These are phyloP conservation scores for Aspergillus piperis DNA, from an alignment of 2,329 filamentous ascomycete genomes.

Conservation along the genomic window DNA sequence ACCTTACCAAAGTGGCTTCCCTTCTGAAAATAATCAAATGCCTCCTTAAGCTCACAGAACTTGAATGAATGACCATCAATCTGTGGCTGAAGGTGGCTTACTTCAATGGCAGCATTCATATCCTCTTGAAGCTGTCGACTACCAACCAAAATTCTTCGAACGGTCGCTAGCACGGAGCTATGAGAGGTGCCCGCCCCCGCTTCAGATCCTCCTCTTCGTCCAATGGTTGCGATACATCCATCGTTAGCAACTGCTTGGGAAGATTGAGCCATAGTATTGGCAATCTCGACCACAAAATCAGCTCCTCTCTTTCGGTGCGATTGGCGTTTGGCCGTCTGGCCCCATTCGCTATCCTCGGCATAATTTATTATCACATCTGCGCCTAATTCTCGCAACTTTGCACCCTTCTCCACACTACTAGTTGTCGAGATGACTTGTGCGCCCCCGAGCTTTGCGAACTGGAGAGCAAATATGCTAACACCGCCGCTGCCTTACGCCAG, in stretches of 20 bases:
- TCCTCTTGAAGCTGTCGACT: conserved; percentile 4
- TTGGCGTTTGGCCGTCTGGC: conserved; percentile 66
- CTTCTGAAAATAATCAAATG: conserved; percentile 2
- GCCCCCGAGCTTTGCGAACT: conserved; percentile 47
- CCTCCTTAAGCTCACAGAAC: background rate
- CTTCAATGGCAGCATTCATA: conserved; percentile 5
- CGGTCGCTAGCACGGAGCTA: background rate
- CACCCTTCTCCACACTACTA: conserved; percentile 53
- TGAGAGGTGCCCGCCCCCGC: background rate
- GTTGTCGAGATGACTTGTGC: conserved; percentile 58
- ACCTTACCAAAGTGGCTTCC: conserved; percentile 7
- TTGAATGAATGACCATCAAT: background rate
- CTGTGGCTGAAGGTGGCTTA: background rate
- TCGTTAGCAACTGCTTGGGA: background rate
- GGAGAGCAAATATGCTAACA: conserved; percentile 51
- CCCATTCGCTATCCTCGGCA: conserved; percentile 55
- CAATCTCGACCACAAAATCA: conserved; percentile 1
- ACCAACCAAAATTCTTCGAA: conserved; percentile 2
- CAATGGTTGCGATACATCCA: background rate
- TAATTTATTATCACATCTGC: conserved; percentile 61
- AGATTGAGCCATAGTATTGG: conserved; percentile 2
- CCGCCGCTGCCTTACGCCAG: conserved; percentile 60
- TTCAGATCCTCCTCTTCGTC: background rate
- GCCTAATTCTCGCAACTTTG: conserved; percentile 52
- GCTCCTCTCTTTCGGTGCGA: conserved; percentile 26